Evolutionary conservation across 2,329 filamentous ascomycete species (phyloP).

Genomic region (Colletotrichum aenigma): DNA sequence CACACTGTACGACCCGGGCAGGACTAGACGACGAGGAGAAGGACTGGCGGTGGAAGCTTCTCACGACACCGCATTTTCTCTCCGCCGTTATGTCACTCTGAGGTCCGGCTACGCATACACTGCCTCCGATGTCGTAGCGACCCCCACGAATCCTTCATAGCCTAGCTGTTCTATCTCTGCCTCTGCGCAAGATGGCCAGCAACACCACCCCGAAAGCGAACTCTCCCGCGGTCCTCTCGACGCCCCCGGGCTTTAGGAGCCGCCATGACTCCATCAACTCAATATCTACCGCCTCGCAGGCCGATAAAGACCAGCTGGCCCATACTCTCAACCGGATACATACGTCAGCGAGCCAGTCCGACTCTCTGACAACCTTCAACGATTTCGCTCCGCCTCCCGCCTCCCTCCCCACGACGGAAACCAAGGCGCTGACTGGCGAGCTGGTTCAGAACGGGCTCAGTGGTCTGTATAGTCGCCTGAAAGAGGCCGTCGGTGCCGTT

Average conservation of each 20-base stretch:
- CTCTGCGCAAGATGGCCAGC: conserved; percentile 30
- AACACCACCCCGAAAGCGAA: conserved; percentile 32
- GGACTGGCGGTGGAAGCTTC: neutral
- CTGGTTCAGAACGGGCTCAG: conserved; percentile 84
- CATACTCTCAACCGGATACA: conserved; percentile 88
- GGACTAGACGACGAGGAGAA: neutral
- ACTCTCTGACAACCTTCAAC: conserved; percentile 89
- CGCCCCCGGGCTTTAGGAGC: conserved; percentile 34
- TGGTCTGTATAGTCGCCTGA: conserved; percentile 85
- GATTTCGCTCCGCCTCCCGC: conserved; percentile 79
- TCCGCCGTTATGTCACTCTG: conserved; percentile 1
- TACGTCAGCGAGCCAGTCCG: conserved; percentile 83
- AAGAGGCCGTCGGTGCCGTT: conserved; percentile 77
- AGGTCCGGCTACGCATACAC: neutral
- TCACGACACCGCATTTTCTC: neutral
- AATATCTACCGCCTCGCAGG: conserved; percentile 40
- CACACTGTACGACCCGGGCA: neutral
- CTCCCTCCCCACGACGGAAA: conserved; percentile 63
- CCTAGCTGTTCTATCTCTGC: neutral
- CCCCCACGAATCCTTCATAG: neutral
- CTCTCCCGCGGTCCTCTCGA: conserved; percentile 32
- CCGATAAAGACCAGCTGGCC: conserved; percentile 75
- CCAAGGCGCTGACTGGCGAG: conserved; percentile 73
- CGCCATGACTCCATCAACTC: conserved; percentile 45
- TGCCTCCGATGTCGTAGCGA: neutral